Conservation (phyloP, 2,329 filamentous ascomycete genomes). For the Raffaelea arxii region DNA sequence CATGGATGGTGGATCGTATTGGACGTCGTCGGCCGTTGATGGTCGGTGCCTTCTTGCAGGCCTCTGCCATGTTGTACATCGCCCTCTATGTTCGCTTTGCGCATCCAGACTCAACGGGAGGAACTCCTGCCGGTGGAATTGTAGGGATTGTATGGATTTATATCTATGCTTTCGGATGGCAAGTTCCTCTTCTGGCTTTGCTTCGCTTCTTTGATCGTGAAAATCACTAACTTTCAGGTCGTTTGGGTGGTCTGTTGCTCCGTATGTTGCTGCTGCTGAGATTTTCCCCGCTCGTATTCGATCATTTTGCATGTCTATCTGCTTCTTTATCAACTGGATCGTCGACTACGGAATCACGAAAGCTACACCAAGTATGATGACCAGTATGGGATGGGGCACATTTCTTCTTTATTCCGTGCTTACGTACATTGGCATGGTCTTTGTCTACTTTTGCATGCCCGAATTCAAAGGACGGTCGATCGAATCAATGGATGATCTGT, state of each 20-base stretch:
- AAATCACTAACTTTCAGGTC: conserved; percentile 9
- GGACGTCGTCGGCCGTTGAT: conserved; percentile 20
- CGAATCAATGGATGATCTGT: conserved; percentile 39
- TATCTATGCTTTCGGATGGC: conserved; percentile 19
- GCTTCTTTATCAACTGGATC: conserved; percentile 24
- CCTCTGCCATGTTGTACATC: conserved; percentile 19
- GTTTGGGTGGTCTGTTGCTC: conserved; percentile 18
- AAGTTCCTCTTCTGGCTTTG: too few species aligned
- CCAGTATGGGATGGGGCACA: conserved; percentile 24
- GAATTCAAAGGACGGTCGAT: conserved; percentile 40
- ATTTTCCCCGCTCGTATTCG: conserved; percentile 24
- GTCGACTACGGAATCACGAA: conserved; percentile 22
- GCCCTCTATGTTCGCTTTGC: conserved; percentile 24
- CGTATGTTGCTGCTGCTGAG: conserved; percentile 20
- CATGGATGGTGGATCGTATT: conserved; percentile 23
- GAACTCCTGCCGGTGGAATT: conserved; percentile 27
- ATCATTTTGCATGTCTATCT: conserved; percentile 19
- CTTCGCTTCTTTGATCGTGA: too few species aligned
- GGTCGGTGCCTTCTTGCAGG: conserved; percentile 15
- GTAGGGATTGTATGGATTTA: conserved; percentile 27
- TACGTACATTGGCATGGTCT: conserved; percentile 23
- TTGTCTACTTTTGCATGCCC: conserved; percentile 24
- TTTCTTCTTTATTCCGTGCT: conserved; percentile 25
- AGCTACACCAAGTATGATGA: conserved; percentile 25
- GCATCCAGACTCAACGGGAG: conserved; percentile 17